Evolutionary conservation across 179 eudicot species (phyloP), one percentile per base, ranked within the genome.

Genomic region (Spergularia azorica): DNA sequence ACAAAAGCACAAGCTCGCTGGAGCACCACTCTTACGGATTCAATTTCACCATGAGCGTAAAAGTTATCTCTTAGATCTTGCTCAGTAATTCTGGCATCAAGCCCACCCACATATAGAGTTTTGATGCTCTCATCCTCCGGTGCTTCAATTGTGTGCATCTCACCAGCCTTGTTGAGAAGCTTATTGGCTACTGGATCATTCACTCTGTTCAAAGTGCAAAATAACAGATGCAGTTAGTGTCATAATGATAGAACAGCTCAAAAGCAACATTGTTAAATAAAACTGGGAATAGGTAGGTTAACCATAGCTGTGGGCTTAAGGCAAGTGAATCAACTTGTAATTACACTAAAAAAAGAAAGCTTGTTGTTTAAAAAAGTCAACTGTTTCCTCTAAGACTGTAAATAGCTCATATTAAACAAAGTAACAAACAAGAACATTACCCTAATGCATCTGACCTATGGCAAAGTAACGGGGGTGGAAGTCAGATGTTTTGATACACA

Each of bases 121-220:
- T 86, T 90, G 65, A 96, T 94, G 85, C 93, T 90, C 83, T 94
- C 97, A 11, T 96, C 98, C 5, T 94, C 99, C 0, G 98, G 99
- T 52, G 98, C 86, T 72, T 88, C 96, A 68, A 92, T 59, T 15
- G 95, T 84, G 72, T 94, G 96, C 99, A 96, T 96, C 74, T 94
- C 96, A 77, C 98, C 99, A 38, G 97, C 97, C 85, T 96, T 96
- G 79, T 84, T 89, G 18, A 96, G 90, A 52, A 94, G 92, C 87
- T 96, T 94, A 87, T 89, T 6, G 3, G 98, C 99, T 79, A 96
- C 99, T 4, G 97, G 98, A 76, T 96, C 99, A 74, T 96, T 96
- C 57, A 96, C 88, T 77, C 99, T 96, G 92, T 80, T 81, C 72
- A 63, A 75, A 62, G 36, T 21, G 32, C 32, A 73, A 36, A n/a